These are phyloP conservation scores for Cyamopsis tetragonoloba DNA, from an alignment of 306 rosid species.

Conservation along the genomic window DNA sequence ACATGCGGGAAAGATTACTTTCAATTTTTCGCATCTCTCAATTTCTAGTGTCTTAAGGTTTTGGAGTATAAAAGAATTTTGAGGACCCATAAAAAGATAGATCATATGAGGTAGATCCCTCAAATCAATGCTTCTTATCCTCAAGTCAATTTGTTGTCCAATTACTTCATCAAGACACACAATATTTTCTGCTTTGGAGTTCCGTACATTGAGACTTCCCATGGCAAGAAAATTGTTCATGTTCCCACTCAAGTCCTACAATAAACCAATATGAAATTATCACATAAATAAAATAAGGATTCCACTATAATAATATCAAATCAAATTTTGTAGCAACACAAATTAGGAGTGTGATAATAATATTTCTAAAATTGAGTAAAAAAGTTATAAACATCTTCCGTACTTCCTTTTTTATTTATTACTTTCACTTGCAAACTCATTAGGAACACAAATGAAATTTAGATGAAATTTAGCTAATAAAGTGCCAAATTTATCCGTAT, in stretches of 20 bases:
- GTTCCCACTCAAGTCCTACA: neutral
- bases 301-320: too few relatives aligned
- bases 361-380: too few relatives aligned
- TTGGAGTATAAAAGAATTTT: neutral
- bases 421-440: too few relatives aligned
- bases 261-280: neutral
- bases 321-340: too few relatives aligned
- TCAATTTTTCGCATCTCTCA: neutral
- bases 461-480: too few relatives aligned
- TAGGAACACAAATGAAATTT: too few relatives aligned
- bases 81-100: neutral
- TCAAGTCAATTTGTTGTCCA: neutral
- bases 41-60: rapidly evolving
- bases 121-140: rapidly evolving
- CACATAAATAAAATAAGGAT: too few relatives aligned
- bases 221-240: neutral
- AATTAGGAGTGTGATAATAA: too few relatives aligned
- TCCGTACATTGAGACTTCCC: rapidly evolving
- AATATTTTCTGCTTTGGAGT: neutral
- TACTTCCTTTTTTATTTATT: too few relatives aligned
- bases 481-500: too few relatives aligned
- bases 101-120: neutral
- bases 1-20: neutral
- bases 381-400: too few relatives aligned
- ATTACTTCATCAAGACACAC: neutral